These are phyloP conservation scores for Podaxis carcinomalis DNA, from an alignment of 768 basidiomycete species.

Conservation along the genomic window DNA sequence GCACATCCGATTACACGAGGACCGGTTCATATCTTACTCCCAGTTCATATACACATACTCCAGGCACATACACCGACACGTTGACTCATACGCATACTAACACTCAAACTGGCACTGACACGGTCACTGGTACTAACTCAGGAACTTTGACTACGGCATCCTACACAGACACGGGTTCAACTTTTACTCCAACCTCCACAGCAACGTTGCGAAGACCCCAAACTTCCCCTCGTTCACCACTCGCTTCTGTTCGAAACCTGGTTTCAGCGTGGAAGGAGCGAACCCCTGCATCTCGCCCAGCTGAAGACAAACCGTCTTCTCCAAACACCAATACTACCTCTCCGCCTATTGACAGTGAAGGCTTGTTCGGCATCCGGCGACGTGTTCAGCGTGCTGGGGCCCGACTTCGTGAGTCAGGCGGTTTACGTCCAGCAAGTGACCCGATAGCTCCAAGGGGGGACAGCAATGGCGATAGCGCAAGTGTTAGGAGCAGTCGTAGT, in stretches of 20 bases:
- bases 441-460: slow-evolving; percentile 21
- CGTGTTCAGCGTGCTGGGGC: slow-evolving; percentile 36
- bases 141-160: slow-evolving; percentile 29
- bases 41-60: slow-evolving; percentile 11
- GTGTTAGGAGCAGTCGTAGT: slow-evolving; percentile 27
- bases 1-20: slow-evolving; percentile 11
- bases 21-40: slow-evolving; percentile 17
- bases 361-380: slow-evolving; percentile 48
- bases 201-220: slow-evolving; percentile 61
- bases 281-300: slow-evolving; percentile 39
- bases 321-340: slow-evolving; percentile 28
- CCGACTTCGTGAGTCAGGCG: slow-evolving; percentile 28
- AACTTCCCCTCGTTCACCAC: slow-evolving; percentile 63
- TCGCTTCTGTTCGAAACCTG: slow-evolving; percentile 73
- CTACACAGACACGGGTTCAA: slow-evolving; percentile 32
- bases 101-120: slow-evolving; percentile 39
- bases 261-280: slow-evolving; percentile 80
- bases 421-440: slow-evolving; percentile 17
- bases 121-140: slow-evolving; percentile 27
- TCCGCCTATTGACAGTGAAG: slow-evolving; percentile 32
- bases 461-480: slow-evolving; percentile 22
- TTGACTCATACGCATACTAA: slow-evolving; percentile 27
- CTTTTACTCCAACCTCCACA: slow-evolving; percentile 36
- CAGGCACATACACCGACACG: slow-evolving; percentile 26
- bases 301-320: slow-evolving; percentile 34